Evolutionary conservation across 129 eudicot genomes (phyloP), one percentile per base, ranked within the genome.

Genomic region (Sambucus nigra): DNA sequence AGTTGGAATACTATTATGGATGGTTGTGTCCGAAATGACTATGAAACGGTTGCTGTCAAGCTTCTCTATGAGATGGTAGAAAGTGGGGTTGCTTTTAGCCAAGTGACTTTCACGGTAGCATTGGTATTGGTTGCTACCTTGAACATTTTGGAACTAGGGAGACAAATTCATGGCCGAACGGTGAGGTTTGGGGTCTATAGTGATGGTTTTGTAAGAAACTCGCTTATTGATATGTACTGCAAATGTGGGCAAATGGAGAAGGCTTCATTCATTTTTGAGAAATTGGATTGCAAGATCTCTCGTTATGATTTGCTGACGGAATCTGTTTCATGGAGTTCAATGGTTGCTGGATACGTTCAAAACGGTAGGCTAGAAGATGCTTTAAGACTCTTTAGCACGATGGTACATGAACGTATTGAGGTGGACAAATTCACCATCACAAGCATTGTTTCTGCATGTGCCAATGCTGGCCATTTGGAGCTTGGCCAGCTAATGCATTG

Each of bases 1-100:
- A 87, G 89, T 64, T 87, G 96, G 96, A 87, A 87, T 69, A 83
- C 94, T 0, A 66, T 87, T 22, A 71, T 87, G 21, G 88, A 81
- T 45, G 94, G 94, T 45, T 61, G 66, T 27, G 1, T 80, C 54
- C 80, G 54, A 53, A 82, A 72, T 20, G 84, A 83, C 13, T 60
- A 35, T 25, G 81, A 69, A 51, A 31, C 33, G 40, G 42, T 12
- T 5, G 94, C 84, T 2, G 5, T 87, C 62, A 71, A 77, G 20
- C 86, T 87, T 61, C 87, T 83, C 0, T 68, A 63, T 60, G 64
- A 74, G 53, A 87, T 83, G 96, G 81, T 69, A 35, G 59, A 46
- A 48, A 19, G 2, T n/a, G 77, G 76, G 45, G 46, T 57, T 16
- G 19, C 56, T 55, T 76, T 79, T 53, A 60, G 71, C 26, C 28